Base-by-base conservation (phyloP, 352 stramenopile genomes). In the Globisporangium nagaii region DNA sequence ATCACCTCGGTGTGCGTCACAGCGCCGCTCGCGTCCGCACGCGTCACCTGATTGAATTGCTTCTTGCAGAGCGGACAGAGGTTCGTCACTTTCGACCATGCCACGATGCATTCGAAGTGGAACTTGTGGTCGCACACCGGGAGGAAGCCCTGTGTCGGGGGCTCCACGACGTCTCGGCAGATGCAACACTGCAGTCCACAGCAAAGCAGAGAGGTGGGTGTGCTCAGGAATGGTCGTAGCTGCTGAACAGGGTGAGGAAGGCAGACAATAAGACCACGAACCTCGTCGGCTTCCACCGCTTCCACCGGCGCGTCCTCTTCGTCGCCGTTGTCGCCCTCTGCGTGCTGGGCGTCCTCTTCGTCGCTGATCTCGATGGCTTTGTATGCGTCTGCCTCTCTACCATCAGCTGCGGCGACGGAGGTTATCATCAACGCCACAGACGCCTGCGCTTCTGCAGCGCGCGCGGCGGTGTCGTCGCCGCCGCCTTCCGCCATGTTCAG, bases 81-180 rank as follows among this genome's bases (percentile, higher is more conserved):
- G 50, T 94, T 94, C 17, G 84, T 92, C 20, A 92, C 77, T 48
- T 88, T 85, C 32, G 84, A 65, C 84, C 84, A 94, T 27, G 79
- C 65, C 24, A 90, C 47, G 50, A 94, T 92, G 60, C 84, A 94
- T 39, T 92, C 69, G 35, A 82, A 92, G 64, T 94, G 84, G 68
- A 94, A 94, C n/a, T 70, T 73, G 53, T 94, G 84, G 32, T 85
- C 78, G 56, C 84, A 94, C 4, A 31, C 64, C 0, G 76, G 56
- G 3, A 94, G 57, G 36, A 77, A 73, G 2, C 79, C 84, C 47
- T 88, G 81, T 28, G 59, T 66, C 5, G 74, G 27, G 47, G 71
- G 50, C 31, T 72, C 60, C 41, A 94, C 79, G 11, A 75, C 34
- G 44, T 94, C 84, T 36, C 90, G 78, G 53, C 84, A 94, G 53